These are phyloP conservation scores for Zymoseptoria tritici DNA, from an alignment of 2,329 filamentous ascomycete species.

Conservation along the genomic window DNA sequence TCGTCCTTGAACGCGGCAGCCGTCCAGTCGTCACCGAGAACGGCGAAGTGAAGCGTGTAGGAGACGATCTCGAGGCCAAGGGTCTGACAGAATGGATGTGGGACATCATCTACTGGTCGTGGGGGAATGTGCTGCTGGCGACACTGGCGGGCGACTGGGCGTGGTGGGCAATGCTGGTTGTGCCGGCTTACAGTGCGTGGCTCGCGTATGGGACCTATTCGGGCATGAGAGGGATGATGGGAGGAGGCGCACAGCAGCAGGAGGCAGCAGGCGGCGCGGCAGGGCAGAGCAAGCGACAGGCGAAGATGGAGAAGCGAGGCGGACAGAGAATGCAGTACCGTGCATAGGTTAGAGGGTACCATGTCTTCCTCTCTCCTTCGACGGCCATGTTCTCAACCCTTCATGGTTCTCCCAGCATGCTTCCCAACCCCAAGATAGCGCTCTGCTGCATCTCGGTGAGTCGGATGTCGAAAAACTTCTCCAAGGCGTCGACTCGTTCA, in stretches of 20 bases:
- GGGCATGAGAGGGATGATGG: slow-evolving; percentile 37
- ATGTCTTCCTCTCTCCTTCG: background rate
- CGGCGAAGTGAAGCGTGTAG: slow-evolving; percentile 61
- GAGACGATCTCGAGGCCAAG: slow-evolving; percentile 79
- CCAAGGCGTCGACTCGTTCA: slow-evolving; percentile 36
- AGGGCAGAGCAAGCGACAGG: slow-evolving; percentile 42
- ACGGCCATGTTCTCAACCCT: background rate
- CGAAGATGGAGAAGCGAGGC: slow-evolving; percentile 47
- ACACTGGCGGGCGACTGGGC: slow-evolving; percentile 73
- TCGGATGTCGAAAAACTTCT: slow-evolving; percentile 39
- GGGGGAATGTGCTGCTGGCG: slow-evolving; percentile 65
- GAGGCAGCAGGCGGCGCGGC: slow-evolving; percentile 21
- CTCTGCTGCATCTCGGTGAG: slow-evolving; percentile 32
- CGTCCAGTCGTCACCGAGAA: slow-evolving; percentile 63
- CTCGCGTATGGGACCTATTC: slow-evolving; percentile 41
- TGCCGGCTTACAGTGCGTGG: slow-evolving; percentile 41
- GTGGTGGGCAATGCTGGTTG: slow-evolving; percentile 54
- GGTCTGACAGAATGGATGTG: slow-evolving; percentile 98
- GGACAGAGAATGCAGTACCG: slow-evolving; percentile 43
- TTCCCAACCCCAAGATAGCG: slow-evolving; percentile 28
- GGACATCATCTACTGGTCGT: slow-evolving; percentile 92
- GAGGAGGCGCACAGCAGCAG: slow-evolving; percentile 27
- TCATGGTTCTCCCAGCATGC: background rate
- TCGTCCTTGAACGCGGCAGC: slow-evolving; percentile 75
- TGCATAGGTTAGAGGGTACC: slow-evolving; percentile 15